Percentiles rank a stretch among this genome's conserved stretches.
Evolutionary conservation across 1,139 yeast genomes (phyloP).

Genomic region (Maudiozyma humilis): DNA sequence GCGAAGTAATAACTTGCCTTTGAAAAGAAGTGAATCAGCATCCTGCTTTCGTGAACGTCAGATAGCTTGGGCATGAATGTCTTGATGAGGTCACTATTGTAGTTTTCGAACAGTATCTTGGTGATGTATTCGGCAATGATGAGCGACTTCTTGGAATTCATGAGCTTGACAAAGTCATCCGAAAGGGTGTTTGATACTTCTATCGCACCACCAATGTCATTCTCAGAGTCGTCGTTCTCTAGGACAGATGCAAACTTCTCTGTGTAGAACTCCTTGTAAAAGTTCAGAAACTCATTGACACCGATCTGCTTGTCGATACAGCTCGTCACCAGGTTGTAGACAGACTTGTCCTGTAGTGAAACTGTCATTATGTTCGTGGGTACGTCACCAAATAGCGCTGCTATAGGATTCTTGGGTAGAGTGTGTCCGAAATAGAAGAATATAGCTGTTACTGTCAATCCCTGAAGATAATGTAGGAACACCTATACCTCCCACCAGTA

Average conservation of each 20-base stretch:
- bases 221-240: slow-evolving; percentile 18
- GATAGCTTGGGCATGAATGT: slow-evolving; percentile 22
- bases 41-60: slow-evolving; percentile 12
- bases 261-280: slow-evolving; percentile 30
- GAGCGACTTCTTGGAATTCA: slow-evolving; percentile 18
- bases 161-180: slow-evolving; percentile 18
- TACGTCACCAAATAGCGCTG: too few relatives aligned
- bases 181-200: slow-evolving; percentile 17
- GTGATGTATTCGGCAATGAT: slow-evolving; percentile 27
- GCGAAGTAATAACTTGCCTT: slow-evolving; percentile 23
- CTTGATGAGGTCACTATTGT: slow-evolving; percentile 23
- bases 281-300: slow-evolving; percentile 25
- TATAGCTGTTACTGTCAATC: too few relatives aligned
- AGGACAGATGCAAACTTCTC: slow-evolving; percentile 21
- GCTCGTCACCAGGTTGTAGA: slow-evolving; percentile 21
- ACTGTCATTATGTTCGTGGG: slow-evolving; percentile 7
- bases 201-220: slow-evolving; percentile 8
- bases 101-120: slow-evolving; percentile 27
- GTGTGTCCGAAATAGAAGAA: background rate
- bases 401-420: too few relatives aligned
- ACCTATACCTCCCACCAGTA: too few relatives aligned
- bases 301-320: slow-evolving; percentile 26
- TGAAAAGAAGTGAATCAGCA: slow-evolving; percentile 25
- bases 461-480: background rate
- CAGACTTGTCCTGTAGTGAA: slow-evolving; percentile 18